These are phyloP conservation scores for Furcasterigmium sp. DNA, from an alignment of 2,329 filamentous ascomycete genomes.

Conservation along the genomic window DNA sequence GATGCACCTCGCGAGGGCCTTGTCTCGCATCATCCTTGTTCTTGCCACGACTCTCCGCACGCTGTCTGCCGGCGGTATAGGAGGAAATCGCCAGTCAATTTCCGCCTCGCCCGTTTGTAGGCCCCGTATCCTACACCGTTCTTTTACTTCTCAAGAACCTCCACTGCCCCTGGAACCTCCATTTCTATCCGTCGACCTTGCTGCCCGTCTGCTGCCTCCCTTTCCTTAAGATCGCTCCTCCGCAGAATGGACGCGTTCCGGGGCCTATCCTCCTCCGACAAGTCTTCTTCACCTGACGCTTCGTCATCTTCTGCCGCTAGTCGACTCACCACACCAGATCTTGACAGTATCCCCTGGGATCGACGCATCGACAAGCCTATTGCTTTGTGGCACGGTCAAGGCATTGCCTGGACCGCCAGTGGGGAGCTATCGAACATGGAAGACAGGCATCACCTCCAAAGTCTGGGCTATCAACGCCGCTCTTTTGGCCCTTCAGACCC, in stretches of 20 bases:
- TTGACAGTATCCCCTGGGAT: background rate
- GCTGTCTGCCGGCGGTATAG: constrained; percentile 1
- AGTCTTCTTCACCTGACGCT: constrained; percentile 6
- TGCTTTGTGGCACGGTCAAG: background rate
- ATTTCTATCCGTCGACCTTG: background rate
- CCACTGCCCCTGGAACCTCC: background rate
- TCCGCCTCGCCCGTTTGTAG: background rate
- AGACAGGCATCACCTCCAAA: background rate
- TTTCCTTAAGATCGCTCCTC: background rate
- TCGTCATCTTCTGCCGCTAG: constrained; percentile 5
- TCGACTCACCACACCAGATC: constrained; percentile 9
- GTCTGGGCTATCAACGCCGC: background rate
- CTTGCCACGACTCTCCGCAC: background rate
- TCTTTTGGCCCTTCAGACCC: background rate
- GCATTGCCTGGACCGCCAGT: background rate
- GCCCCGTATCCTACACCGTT: background rate
- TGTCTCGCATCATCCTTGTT: no score
- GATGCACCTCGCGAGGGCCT: no score
- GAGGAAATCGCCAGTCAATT: background rate
- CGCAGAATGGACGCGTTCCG: constrained; percentile 7
- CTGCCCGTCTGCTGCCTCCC: background rate
- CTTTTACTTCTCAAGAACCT: background rate
- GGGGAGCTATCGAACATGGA: background rate
- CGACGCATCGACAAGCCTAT: no score
- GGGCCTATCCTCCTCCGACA: constrained; percentile 9